phyloP scores from a whole-genome alignment of 2,329 filamentous ascomycete species.

The Hypoxylon sp. region DNA sequence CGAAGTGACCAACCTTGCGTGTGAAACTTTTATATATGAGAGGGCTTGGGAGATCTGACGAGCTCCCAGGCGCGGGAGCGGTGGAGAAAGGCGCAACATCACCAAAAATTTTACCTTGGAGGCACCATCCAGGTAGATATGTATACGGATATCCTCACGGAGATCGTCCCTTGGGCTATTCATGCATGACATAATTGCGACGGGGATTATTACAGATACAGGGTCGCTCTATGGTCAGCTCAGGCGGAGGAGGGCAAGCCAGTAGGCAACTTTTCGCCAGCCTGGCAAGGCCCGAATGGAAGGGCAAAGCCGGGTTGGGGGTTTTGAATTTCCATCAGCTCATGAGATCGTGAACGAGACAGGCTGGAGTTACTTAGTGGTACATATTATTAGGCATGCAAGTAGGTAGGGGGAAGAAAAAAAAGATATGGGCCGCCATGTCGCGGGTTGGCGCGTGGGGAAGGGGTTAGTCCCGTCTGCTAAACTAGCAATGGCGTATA shows the following conservation, averaged over 20 bases:
- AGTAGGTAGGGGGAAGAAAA: constrained; percentile 29
- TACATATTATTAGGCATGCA: constrained; percentile 37
- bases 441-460: constrained; percentile 41
- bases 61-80: constrained; percentile 43
- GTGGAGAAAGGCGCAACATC: constrained; percentile 49
- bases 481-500: constrained; percentile 40
- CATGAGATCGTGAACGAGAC: constrained; percentile 29
- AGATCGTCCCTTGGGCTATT: constrained; percentile 56
- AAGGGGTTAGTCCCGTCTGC: constrained; percentile 36
- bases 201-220: constrained; percentile 46
- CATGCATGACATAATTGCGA: constrained; percentile 64
- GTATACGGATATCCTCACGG: constrained; percentile 48
- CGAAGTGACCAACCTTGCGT: constrained; percentile 37
- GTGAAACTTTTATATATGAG: constrained; percentile 43
- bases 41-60: constrained; percentile 42
- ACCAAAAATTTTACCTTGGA: constrained; percentile 43
- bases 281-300: constrained; percentile 42
- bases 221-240: constrained; percentile 43
- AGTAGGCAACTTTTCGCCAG: constrained; percentile 37
- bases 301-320: constrained; percentile 37
- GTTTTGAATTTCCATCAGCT: constrained; percentile 40
- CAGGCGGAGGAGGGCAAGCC: constrained; percentile 31
- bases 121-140: constrained; percentile 43
- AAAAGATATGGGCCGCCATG: constrained; percentile 41
- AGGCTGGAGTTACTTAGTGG: constrained; percentile 31